Evolutionary conservation across 192 early-diverging fungal genomes (phyloP).

Genomic region (Phlyctochytrium bullatum): DNA sequence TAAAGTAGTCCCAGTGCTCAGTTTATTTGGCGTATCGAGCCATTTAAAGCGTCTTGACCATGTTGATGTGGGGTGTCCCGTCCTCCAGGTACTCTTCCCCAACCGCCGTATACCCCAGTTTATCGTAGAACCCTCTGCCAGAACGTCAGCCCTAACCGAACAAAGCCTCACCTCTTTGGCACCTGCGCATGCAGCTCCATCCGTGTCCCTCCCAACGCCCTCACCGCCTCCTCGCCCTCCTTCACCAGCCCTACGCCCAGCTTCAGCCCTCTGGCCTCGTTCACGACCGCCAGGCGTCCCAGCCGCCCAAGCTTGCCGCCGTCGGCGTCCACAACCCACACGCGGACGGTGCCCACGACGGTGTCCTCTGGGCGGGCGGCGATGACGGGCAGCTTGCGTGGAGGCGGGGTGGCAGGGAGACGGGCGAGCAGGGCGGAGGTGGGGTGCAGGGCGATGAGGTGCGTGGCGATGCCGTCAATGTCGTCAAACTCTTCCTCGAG

Average conservation of each 20-base stretch:
- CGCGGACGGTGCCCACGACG: not conserved
- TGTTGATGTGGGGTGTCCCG: not conserved
- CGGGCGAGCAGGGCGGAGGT: not conserved
- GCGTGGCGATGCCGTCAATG: not conserved
- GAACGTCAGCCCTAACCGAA: not conserved
- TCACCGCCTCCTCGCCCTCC: not conserved
- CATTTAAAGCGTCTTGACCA: not conserved
- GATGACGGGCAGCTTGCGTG: too few species aligned
- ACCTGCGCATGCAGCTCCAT: conserved; percentile 7
- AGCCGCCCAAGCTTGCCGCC: not conserved
- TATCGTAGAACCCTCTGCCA: conserved; percentile 4
- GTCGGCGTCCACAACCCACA: not conserved
- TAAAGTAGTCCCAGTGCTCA: not conserved
- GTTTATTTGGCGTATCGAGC: not conserved
- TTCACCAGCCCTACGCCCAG: not conserved
- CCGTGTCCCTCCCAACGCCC: not conserved
- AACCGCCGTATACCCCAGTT: not conserved
- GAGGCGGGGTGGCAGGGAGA: not conserved
- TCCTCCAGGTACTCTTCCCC: conserved; percentile 3
- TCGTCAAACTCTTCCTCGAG: not conserved
- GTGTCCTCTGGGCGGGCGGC: too few species aligned
- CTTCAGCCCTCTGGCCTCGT: conserved; percentile 1
- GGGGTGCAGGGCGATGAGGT: not conserved
- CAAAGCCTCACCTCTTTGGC: not conserved
- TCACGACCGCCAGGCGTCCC: not conserved